These are phyloP conservation scores for Mortierella antarctica DNA, from an alignment of 192 early-diverging fungal species.

Conservation along the genomic window DNA sequence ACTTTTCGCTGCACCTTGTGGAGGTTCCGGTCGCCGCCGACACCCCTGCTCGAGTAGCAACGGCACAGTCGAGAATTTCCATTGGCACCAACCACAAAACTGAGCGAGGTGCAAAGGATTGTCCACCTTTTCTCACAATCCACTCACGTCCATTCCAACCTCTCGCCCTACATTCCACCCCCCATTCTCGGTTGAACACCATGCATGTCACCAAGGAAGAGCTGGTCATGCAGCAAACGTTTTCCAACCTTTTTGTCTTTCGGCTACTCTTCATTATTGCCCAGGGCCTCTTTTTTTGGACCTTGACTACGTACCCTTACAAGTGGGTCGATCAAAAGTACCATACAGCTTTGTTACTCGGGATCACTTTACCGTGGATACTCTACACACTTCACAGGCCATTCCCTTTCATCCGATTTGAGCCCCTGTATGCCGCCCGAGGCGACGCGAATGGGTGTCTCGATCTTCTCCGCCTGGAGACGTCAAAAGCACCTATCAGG, in stretches of 20 bases:
- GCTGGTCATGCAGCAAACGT: conserved; percentile 2
- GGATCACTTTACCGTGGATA: background rate
- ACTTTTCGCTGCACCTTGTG: too few relatives aligned
- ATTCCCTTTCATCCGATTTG: too few relatives aligned
- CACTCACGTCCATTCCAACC: background rate
- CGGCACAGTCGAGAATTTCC: too few relatives aligned
- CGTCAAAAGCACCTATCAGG: too few relatives aligned
- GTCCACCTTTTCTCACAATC: background rate
- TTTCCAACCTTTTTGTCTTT: background rate
- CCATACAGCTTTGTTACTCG: background rate
- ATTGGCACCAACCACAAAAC: too few relatives aligned
- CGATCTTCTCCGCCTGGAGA: too few relatives aligned
- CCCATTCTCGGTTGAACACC: background rate
- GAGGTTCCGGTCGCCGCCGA: too few relatives aligned
- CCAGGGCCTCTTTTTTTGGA: background rate
- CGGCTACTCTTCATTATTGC: background rate
- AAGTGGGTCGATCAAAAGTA: background rate
- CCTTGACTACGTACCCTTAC: background rate
- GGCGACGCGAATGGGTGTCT: too few relatives aligned
- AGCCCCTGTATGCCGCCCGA: too few relatives aligned
- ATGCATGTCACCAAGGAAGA: conserved; percentile 1
- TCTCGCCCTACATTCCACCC: background rate
- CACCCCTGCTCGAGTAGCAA: too few relatives aligned
- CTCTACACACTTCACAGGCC: too few relatives aligned
- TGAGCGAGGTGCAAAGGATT: too few relatives aligned